Conservation (phyloP, 2,329 filamentous ascomycete genomes). For the Penicillium sp. region DNA sequence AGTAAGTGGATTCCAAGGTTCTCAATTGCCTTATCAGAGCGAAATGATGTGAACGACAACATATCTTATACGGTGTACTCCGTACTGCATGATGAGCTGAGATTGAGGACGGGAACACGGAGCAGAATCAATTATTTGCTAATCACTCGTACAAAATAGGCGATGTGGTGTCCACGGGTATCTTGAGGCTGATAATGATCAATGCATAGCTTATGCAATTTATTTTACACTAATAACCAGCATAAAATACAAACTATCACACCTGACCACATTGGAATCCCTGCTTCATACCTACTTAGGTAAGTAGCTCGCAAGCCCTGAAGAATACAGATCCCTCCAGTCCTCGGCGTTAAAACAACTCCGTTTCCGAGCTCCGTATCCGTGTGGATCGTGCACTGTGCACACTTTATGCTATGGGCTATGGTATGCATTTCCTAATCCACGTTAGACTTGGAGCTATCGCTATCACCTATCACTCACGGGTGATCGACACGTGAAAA, state of each 20-base stretch:
- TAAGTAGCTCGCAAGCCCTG: background rate
- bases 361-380: background rate
- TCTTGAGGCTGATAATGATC: background rate
- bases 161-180: background rate
- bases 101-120: background rate
- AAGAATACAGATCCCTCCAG: background rate
- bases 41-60: background rate
- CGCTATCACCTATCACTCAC: background rate
- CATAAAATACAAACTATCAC: background rate
- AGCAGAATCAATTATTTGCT: background rate
- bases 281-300: background rate
- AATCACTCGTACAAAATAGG: background rate
- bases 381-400: background rate
- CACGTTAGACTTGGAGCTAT: background rate
- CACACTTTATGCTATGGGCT: background rate
- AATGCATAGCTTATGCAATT: background rate
- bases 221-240: background rate
- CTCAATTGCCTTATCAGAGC: background rate
- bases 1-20: background rate
- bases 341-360: background rate
- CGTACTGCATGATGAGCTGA: background rate
- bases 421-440: background rate
- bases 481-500: conserved; percentile 1
- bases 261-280: background rate
- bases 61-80: background rate